These are phyloP conservation scores for Cerrena zonata DNA, from an alignment of 1,284 basidiomycete species.

Conservation along the genomic window DNA sequence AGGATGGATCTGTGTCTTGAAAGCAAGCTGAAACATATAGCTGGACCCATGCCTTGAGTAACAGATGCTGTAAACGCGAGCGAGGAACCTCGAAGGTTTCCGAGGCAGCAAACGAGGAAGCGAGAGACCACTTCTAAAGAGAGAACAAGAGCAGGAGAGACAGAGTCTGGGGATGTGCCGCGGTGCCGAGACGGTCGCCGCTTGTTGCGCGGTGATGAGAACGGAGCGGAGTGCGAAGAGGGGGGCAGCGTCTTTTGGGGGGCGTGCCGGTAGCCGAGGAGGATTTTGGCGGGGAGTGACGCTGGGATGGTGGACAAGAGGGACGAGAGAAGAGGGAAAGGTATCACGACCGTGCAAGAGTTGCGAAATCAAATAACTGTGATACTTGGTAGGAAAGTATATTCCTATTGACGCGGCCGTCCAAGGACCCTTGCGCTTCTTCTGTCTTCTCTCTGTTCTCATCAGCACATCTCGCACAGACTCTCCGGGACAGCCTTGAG, in stretches of 20 bases:
- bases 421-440: constrained; percentile 10
- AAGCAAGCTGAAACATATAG: background rate
- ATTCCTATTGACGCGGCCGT: background rate
- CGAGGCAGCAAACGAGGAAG: too few relatives aligned
- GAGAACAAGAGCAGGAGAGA: background rate
- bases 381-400: too few relatives aligned
- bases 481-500: constrained; percentile 14
- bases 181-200: background rate
- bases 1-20: background rate
- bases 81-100: background rate
- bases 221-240: background rate
- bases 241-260: background rate
- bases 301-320: background rate
- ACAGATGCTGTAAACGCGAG: background rate
- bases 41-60: background rate
- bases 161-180: background rate
- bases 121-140: background rate
- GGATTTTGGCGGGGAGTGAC: background rate
- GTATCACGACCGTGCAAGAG: too few relatives aligned
- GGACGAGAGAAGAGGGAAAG: too few relatives aligned
- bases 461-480: constrained; percentile 14
- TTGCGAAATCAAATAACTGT: too few relatives aligned
- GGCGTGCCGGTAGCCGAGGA: background rate
- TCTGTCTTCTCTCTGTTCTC: constrained; percentile 10
- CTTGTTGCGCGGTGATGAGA: background rate